Percentiles rank a stretch among this genome's conserved stretches.
phyloP scores from a whole-genome alignment of 106 monocot genomes.

The Posidonia australis region DNA sequence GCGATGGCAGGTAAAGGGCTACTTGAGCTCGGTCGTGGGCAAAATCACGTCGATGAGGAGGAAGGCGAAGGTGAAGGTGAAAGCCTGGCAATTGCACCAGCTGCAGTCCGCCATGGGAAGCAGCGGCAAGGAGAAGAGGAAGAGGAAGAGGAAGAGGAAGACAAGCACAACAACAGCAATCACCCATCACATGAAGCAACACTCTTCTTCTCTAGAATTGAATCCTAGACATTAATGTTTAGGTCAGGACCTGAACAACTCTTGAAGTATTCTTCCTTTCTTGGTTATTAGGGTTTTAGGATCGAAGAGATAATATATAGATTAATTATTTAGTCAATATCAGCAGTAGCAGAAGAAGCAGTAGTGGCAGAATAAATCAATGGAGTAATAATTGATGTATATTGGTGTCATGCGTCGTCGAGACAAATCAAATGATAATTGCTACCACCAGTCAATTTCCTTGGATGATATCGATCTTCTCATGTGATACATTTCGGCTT shows the following conservation, averaged over 20 bases:
- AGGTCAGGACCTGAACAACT: neutral
- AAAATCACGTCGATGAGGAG: neutral
- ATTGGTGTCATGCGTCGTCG: neutral
- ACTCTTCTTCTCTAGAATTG: neutral
- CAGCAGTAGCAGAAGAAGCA: neutral
- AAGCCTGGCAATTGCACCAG: neutral
- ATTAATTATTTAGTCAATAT: neutral
- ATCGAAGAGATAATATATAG: neutral
- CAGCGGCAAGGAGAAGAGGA: neutral
- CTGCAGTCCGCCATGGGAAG: too few species aligned
- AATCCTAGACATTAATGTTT: neutral
- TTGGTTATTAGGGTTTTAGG: neutral
- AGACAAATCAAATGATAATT: neutral
- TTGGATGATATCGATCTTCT: neutral
- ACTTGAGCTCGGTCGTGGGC: neutral
- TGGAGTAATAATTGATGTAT: neutral
- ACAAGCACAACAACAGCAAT: too few species aligned
- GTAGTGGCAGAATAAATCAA: neutral
- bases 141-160: neutral
- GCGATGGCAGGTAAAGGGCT: neutral
- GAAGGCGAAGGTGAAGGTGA: neutral
- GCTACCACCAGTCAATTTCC: neutral
- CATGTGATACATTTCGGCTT: neutral
- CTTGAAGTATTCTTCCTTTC: neutral
- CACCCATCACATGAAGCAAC: neutral